phyloP scores from a whole-genome alignment of 257 asterid species.

The Schizonepeta tenuifolia region DNA sequence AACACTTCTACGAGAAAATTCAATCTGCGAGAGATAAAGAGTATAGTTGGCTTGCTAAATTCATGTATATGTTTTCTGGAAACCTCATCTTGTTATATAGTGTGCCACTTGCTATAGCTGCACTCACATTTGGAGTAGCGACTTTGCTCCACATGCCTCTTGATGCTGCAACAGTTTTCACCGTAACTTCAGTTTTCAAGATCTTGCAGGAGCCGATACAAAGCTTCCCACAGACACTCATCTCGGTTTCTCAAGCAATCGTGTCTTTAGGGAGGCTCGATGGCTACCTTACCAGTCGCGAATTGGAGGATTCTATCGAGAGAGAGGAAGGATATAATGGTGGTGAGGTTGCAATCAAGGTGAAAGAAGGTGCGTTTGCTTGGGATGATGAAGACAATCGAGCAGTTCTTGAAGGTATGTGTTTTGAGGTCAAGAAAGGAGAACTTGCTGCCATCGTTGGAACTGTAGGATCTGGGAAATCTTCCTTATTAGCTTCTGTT shows the following conservation, averaged over 20 bases:
- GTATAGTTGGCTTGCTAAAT: constrained; percentile 60
- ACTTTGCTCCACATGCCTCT: constrained; percentile 39
- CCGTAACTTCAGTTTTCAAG: constrained; percentile 60
- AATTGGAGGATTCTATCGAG: constrained; percentile 52
- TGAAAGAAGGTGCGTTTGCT: constrained; percentile 51
- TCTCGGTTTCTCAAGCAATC: constrained; percentile 57
- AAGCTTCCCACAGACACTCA: constrained; percentile 65
- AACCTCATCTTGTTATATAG: constrained; percentile 62
- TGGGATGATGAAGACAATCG: constrained; percentile 67
- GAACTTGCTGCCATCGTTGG: constrained; percentile 84
- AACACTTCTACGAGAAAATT: constrained; percentile 57
- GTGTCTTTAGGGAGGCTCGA: constrained; percentile 69
- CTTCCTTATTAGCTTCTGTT: constrained; percentile 67
- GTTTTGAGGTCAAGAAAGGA: constrained; percentile 63
- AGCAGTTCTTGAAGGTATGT: constrained; percentile 44
- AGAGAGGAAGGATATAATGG: constrained; percentile 49
- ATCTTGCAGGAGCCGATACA: constrained; percentile 71
- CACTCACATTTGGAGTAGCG: constrained; percentile 56
- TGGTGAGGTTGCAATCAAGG: constrained; percentile 46
- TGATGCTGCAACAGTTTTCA: constrained; percentile 61
- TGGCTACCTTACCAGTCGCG: constrained; percentile 51
- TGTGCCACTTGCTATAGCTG: constrained; percentile 43
- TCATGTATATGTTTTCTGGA: constrained; percentile 40
- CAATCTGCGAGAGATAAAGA: constrained; percentile 47
- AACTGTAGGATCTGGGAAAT: constrained; percentile 82